Evolutionary conservation across 768 basidiomycete species (phyloP).

Genomic region (Podaxis rugospora): DNA sequence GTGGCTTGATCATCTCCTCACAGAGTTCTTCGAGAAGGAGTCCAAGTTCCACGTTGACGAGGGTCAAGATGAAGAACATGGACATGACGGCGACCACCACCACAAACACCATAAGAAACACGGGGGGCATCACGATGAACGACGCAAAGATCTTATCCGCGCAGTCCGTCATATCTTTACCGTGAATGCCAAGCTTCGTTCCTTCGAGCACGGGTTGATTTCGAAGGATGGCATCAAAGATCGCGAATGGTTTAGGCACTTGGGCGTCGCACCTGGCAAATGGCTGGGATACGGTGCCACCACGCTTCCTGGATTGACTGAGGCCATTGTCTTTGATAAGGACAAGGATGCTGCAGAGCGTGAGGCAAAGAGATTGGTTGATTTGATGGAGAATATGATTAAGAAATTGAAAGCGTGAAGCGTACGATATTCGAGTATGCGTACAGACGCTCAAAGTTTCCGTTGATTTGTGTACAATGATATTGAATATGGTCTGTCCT

Average conservation of each 20-base stretch:
- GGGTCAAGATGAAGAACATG: neutral
- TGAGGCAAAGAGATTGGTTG: conserved; percentile 53
- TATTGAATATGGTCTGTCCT: neutral
- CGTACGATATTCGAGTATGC: neutral
- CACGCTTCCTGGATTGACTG: conserved; percentile 76
- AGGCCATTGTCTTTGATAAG: conserved; percentile 68
- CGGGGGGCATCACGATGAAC: conserved; percentile 2
- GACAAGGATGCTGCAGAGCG: conserved; percentile 55
- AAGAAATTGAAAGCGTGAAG: conserved; percentile 29
- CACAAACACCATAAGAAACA: neutral
- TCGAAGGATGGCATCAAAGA: conserved; percentile 66
- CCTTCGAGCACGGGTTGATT: conserved; percentile 74
- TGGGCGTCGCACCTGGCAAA: conserved; percentile 78
- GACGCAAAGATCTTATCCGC: conserved; percentile 31
- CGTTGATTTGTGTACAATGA: neutral
- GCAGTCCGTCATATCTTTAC: conserved; percentile 49
- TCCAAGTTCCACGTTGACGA: neutral
- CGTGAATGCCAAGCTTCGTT: conserved; percentile 55
- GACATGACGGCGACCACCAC: neutral
- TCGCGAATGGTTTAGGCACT: conserved; percentile 76
- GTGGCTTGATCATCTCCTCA: neutral
- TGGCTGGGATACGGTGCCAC: conserved; percentile 84
- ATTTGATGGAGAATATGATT: conserved; percentile 49
- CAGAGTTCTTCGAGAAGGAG: neutral
- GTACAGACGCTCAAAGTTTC: neutral